phyloP scores from a whole-genome alignment of 2,329 filamentous ascomycete genomes.

The Stagonosporopsis tanaceti region DNA sequence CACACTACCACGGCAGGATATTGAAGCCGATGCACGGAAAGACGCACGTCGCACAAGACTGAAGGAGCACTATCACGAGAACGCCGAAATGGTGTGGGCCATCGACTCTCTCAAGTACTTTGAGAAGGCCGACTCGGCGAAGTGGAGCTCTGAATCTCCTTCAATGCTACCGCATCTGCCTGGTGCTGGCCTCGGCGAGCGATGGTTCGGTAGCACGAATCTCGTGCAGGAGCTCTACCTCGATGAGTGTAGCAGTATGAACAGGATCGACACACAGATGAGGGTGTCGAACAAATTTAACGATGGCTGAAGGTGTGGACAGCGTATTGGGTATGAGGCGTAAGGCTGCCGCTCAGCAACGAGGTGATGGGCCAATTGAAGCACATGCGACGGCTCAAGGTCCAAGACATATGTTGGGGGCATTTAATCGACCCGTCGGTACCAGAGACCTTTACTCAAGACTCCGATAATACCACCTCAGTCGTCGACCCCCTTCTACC shows the following conservation, averaged over 20 bases:
- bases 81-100: slow-evolving; percentile 44
- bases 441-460: too few species aligned
- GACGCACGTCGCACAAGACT: slow-evolving; percentile 35
- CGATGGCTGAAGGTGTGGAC: too few species aligned
- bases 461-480: too few species aligned
- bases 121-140: slow-evolving; percentile 28
- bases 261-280: slow-evolving; percentile 32
- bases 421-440: too few species aligned
- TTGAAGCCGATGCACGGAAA: slow-evolving; percentile 32
- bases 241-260: slow-evolving; percentile 46
- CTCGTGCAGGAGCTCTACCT: slow-evolving; percentile 42
- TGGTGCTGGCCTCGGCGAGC: slow-evolving; percentile 41
- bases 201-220: slow-evolving; percentile 40
- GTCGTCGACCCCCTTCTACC: too few species aligned
- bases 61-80: slow-evolving; percentile 29
- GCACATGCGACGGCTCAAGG: too few species aligned
- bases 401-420: too few species aligned
- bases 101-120: slow-evolving; percentile 37
- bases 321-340: too few species aligned
- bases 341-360: too few species aligned
- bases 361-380: too few species aligned
- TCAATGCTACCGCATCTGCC: slow-evolving; percentile 37
- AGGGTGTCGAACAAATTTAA: not conserved
- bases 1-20: not conserved
- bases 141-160: slow-evolving; percentile 11